Base-by-base conservation (phyloP, 2,329 filamentous ascomycete species). In the Fusarium sp. region DNA sequence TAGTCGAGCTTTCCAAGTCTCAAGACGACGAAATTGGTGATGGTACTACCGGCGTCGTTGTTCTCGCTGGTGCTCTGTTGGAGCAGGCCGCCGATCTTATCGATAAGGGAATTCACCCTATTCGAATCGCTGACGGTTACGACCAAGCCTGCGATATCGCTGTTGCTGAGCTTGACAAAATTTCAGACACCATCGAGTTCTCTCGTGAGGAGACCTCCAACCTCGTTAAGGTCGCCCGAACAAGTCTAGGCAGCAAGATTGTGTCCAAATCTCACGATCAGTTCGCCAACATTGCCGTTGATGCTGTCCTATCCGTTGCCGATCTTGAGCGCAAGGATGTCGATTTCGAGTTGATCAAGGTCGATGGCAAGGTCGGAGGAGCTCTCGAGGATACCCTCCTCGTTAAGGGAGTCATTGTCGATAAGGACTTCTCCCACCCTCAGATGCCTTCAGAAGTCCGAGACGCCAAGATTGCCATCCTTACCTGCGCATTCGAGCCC, bases 361-460 rank as follows among this genome's bases (percentile, higher is more conserved):
- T 99, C 50, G 96, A 99, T 76, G 95, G 96, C 75, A 99, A 99
- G 85, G 94, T 98, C 35, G 96, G 96, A 73, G 96, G 96, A 62
- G 83, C 95, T 27, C 87, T 99, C 18, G 95, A 98, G 80, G 96
- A 99, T 80, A 92, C 94, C 8, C 83, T 98, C 29, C 89, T 99
- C 41, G 95, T 99, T 73, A 96, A 98, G 83, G 96, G 96, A 79
- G 96, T 99, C 70, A 97, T 99, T 79, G 88, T 99, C 79, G 96
- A 99, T 88, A 99, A 99, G 85, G 96, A 99, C 83, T 99, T 99
- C 81, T 98, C 96, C 35, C 96, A 99, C 80, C 96, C 96, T 14
- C 96, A 99, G 83, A 99, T 99, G 96, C 96, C 96, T 13, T 92
- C 91, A 49, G 94, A 97, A 81, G 95, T 99, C 69, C 88, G 85